Base-by-base conservation (phyloP, 768 basidiomycete species). In the Leccinum broughii region DNA sequence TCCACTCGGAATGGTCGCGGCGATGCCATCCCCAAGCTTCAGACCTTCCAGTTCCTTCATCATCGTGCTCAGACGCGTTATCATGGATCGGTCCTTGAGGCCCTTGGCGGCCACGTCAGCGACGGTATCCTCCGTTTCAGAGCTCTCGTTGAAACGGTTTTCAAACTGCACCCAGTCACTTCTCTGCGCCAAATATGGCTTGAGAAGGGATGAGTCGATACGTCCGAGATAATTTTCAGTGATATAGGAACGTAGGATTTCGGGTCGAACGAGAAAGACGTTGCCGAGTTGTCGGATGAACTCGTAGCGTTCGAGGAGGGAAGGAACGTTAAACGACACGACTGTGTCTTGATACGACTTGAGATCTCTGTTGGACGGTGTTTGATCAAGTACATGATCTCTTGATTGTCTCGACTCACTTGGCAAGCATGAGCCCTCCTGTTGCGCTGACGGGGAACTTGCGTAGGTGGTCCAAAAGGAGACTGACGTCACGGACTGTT, bases 261-360 rank as follows among this genome's bases (percentile, higher is more conserved):
- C 95, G 7, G 96, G 95, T 56, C 89, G 92, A 53, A 99, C 92
- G 63, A 98, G 89, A 82, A 98, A 99, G 64, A 95, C 83, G 69
- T 98, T 96, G 65, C 96, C 97, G 5, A 99, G 86, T 74, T 98
- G 95, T 44, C 95, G 89, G 63, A 98, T 88, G 78, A 98, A 98
- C 72, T 98, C 97, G 77, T 96, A 99, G 24, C 96, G 93, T 72
- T 98, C 95, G 64, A 89, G 85, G 8, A 99, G 81, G 7, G 90
- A 81, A 11, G 92, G 85, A 48, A 97, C 87, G 32, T 82, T 81
- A 77, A 96, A 98, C n/a, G 83, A 85, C 62, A 81, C 78, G 64
- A 97, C 85, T 2, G 85, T 84, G 66, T 98, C 97, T 78, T 98
- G 97, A 69, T 99, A 99, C 22, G 90, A 87, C 65, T 95, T 97